Conservation (phyloP, 1,284 basidiomycete species). For the Fistulina hepatica region DNA sequence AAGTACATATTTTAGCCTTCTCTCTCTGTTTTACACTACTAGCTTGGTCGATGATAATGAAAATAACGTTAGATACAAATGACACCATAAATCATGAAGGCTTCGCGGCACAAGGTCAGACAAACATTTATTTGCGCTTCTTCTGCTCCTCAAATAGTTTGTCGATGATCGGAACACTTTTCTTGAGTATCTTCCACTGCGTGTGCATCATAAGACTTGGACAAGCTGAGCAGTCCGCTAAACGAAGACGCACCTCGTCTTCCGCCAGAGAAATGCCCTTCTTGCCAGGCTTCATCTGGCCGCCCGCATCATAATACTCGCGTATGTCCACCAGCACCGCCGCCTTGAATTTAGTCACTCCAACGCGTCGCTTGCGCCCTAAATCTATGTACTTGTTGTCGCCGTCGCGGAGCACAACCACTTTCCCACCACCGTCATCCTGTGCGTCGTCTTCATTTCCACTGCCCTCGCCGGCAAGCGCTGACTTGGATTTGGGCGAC, state of each 20-base stretch:
- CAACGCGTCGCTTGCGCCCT: slow-evolving; percentile 61
- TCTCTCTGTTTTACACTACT: neutral
- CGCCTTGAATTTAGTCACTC: slow-evolving; percentile 65
- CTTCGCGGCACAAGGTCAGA: too few species aligned
- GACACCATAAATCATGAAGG: neutral
- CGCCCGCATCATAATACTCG: slow-evolving; percentile 55
- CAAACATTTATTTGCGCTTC: neutral
- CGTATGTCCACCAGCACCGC: slow-evolving; percentile 59
- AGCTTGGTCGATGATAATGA: neutral
- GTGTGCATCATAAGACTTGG: neutral
- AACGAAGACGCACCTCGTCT: slow-evolving; percentile 45
- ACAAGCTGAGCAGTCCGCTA: neutral
- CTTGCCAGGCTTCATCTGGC: slow-evolving; percentile 68
- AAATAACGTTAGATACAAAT: neutral
- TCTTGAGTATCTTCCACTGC: slow-evolving; percentile 54
- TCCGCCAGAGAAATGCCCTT: slow-evolving; percentile 66
- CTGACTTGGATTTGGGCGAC: neutral
- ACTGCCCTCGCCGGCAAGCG: slow-evolving; percentile 5
- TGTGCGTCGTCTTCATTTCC: slow-evolving; percentile 9
- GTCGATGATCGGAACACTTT: slow-evolving; percentile 35
- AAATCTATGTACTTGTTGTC: slow-evolving; percentile 50
- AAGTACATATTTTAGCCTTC: slow-evolving; percentile 2
- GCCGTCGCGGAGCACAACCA: slow-evolving; percentile 23
- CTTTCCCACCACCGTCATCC: slow-evolving; percentile 5
- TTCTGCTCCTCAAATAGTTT: slow-evolving; percentile 1